Evolutionary conservation across 73 alveolate genomes (phyloP).

Genomic region (Paramecium biaurelia): DNA sequence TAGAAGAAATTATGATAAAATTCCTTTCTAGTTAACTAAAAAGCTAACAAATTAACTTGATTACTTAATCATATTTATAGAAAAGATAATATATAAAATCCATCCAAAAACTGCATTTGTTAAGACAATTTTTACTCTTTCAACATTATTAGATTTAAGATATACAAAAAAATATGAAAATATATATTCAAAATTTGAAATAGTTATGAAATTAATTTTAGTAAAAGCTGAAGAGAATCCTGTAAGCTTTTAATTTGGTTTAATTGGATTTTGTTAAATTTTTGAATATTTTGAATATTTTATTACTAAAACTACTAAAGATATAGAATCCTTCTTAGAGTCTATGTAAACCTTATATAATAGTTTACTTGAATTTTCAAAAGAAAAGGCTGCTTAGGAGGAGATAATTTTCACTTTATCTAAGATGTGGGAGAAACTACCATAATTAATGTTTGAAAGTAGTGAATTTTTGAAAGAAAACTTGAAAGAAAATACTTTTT

Average conservation of each 20-base stretch:
- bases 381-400: not conserved
- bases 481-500: not conserved
- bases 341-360: not conserved
- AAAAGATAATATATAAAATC: not conserved
- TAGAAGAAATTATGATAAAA: not conserved
- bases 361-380: not conserved
- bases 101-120: constrained; percentile 16
- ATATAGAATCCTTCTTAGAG: not conserved
- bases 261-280: constrained; percentile 8
- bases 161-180: not conserved
- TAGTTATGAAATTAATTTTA: constrained; percentile 3
- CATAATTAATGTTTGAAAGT: constrained; percentile 27
- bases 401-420: not conserved
- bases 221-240: not conserved
- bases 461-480: not conserved
- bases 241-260: not conserved
- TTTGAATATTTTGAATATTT: constrained; percentile 28
- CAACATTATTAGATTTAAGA: not conserved
- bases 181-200: constrained; percentile 5
- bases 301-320: not conserved
- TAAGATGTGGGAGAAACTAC: constrained; percentile 31
- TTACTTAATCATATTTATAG: not conserved
- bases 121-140: not conserved
- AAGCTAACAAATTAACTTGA: not conserved
- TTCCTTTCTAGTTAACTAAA: not conserved